Evolutionary conservation across 805 yeast genomes (phyloP), one percentile per base, ranked within the genome.

Genomic region (Metschnikowia borealis): DNA sequence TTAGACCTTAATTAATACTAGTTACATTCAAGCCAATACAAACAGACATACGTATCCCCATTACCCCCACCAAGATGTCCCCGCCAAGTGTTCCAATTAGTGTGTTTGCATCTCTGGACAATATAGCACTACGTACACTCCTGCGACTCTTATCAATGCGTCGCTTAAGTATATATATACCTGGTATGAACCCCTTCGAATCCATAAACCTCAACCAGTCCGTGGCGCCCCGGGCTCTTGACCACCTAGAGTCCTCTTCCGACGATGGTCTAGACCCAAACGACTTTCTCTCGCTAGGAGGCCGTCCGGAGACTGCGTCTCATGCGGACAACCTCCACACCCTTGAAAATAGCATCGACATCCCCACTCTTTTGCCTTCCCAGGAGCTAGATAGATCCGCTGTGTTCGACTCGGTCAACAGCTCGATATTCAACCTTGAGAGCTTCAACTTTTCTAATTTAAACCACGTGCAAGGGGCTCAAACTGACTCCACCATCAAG

Each of bases 201-300:
- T 54, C 56, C 46, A 56, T 58, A 35, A 50, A 48, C 44, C 59
- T 58, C 17, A 53, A 46, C 18, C 49, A 57, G 14, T 50, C 58
- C 13, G 41, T 44, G 15, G 42, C 45, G 17, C 23, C 42, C 2
- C 13, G 39, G 2, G 11, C 14, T 10, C 43, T 20, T 3, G 43
- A 39, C 11, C 44, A 17, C 10, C 26, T 49, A 7, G 52, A 52
- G 10, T 58, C 53, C 13, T 52, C 56, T 15, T 54, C 58, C 8
- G 62, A 59, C 29, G 62, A 59, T 34, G 59, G 59, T 1, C 58
- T 57, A n/a, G 62, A 59, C 37, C 62, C 61, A 7, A 34, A 47
- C 17, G 62, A 59, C 15, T 59, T 57, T 17, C 54, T 59, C 13
- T 52, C 59, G n/a, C 56, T 50, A n/a, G 18, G 37, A 13, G 32